Conservation (phyloP, 805 yeast genomes). For the Priceomyces carsonii region DNA sequence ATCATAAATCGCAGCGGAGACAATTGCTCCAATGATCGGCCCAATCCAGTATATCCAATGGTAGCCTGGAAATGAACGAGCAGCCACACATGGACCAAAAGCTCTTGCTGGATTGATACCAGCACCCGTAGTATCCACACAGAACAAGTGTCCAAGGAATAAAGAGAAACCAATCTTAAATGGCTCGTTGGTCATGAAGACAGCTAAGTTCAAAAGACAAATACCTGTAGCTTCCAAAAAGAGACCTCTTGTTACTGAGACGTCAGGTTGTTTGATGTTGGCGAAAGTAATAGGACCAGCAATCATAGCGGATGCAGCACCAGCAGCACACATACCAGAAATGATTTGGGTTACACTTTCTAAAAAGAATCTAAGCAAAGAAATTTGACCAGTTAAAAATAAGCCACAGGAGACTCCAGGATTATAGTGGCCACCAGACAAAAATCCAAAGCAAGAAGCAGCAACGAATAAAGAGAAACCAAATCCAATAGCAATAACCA, state of each 20-base stretch:
- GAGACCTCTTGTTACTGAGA: constrained; percentile 71
- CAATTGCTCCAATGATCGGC: constrained; percentile 68
- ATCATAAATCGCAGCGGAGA: constrained; percentile 40
- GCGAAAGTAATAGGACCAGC: constrained; percentile 77
- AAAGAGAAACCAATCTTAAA: constrained; percentile 80
- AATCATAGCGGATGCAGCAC: constrained; percentile 81
- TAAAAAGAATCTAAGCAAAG: constrained; percentile 67
- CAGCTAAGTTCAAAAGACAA: constrained; percentile 69
- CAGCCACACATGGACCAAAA: constrained; percentile 80
- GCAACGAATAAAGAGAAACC: constrained; percentile 82
- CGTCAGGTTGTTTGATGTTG: constrained; percentile 70
- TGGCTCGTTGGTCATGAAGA: constrained; percentile 86
- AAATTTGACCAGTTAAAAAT: constrained; percentile 69
- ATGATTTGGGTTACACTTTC: constrained; percentile 69
- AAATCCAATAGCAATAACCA: constrained; percentile 83
- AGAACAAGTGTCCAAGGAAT: constrained; percentile 77
- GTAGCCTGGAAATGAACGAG: constrained; percentile 70
- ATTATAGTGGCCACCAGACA: constrained; percentile 88
- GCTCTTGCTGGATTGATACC: constrained; percentile 92
- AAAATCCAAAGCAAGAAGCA: constrained; percentile 66
- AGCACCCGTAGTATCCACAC: constrained; percentile 85
- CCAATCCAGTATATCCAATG: constrained; percentile 96
- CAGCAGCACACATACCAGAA: constrained; percentile 92
- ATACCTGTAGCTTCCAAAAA: constrained; percentile 85
- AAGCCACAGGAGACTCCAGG: constrained; percentile 83